Conservation (phyloP, 495 filamentous ascomycete genomes). For the Tetracladium marchalianum region DNA sequence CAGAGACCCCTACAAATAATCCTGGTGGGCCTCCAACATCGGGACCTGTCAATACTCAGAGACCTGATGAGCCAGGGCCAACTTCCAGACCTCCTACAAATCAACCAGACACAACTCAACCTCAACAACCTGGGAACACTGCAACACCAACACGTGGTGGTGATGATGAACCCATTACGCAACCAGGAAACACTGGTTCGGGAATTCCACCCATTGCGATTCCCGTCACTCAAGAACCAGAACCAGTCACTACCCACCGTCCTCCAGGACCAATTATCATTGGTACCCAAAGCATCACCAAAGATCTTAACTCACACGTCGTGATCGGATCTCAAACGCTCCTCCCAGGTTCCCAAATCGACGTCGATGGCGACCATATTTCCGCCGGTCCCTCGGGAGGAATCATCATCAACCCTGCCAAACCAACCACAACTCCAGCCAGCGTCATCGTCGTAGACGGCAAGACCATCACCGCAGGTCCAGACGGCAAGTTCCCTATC, state of each 20-base stretch:
- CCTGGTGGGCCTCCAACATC: no score
- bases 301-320: slow-evolving; percentile 3
- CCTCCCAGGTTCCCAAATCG: slow-evolving; percentile 7
- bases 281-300: slow-evolving; percentile 10
- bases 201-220: neutral
- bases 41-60: no score
- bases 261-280: slow-evolving; percentile 3
- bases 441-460: slow-evolving; percentile 8
- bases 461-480: slow-evolving; percentile 11
- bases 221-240: neutral
- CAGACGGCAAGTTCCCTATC: slow-evolving; percentile 8
- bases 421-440: neutral
- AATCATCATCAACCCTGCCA: slow-evolving; percentile 7
- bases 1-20: no score
- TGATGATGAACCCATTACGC: no score
- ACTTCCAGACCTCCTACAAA: no score
- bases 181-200: neutral
- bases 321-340: slow-evolving; percentile 13
- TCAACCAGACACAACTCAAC: no score
- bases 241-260: neutral
- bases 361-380: slow-evolving; percentile 10
- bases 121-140: no score
- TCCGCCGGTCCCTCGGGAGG: slow-evolving; percentile 4
- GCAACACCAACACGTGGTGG: no score
- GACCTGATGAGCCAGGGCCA: no score